Base-by-base conservation (phyloP, 495 filamentous ascomycete genomes). In the Tuber melanosporum region DNA sequence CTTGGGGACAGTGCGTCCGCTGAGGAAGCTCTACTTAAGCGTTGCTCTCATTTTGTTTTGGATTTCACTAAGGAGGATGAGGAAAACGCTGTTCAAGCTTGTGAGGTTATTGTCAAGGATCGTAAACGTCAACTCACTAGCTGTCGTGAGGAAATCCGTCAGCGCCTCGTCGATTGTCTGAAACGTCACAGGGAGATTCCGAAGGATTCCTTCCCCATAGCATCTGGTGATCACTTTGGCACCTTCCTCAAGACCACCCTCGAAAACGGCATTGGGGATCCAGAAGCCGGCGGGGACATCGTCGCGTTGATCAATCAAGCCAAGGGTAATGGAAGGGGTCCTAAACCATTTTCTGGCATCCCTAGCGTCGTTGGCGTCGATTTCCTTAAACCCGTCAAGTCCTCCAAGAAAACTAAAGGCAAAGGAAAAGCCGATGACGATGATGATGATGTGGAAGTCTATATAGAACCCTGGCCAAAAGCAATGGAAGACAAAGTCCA, bases 21-120 rank as follows among this genome's bases (percentile, higher is more conserved):
- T 0, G 83, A 85, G 44, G 86, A 90, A 73, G 86, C 87, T 8
- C 77, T 90, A 36, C 75, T 89, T 32, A 89, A 87, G 75, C 85
- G 86, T 19, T 86, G 85, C 76, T 85, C 86, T 22, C 84, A 84
- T 71, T 86, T 85, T 70, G 79, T 84, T 19, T 80, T 85, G n/a
- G 83, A 84, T 32, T 76, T 79, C 39, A 75, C 73, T 10, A 77
- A 79, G 39, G 75, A 79, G 47, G 82, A 82, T n/a, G 75, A 80
- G 45, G 77, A 84, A 71, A 84, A 84, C 46, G 84, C 84, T 32
- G 79, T 81, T 5, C 79, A 84, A 36, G 84, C 84, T 0, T 85
- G 84, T 47, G 79, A 83, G 44, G 79, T 81, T 19, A 84, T 85
- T 42, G 83, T 85, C 49, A 75, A 81, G 42, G 77, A 82, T 42